Conservation (phyloP, 495 filamentous ascomycete species). For the Aspergillus steynii region DNA sequence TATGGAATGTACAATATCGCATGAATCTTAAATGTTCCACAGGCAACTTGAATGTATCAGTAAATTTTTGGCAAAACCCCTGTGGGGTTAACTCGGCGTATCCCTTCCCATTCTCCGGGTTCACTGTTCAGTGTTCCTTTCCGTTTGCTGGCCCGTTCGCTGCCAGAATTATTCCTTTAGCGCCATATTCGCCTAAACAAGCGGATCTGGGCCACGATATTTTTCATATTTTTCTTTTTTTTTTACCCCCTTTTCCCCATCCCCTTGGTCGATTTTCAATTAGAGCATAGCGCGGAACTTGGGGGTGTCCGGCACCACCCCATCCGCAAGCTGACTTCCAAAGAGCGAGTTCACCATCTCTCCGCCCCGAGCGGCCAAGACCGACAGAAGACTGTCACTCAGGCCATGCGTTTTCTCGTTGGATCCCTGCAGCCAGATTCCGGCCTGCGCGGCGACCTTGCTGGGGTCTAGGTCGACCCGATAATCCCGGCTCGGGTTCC, state of each 20-base stretch:
- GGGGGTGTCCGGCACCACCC: constrained; percentile 41
- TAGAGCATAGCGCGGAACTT: constrained; percentile 43
- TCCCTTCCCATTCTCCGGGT: background rate
- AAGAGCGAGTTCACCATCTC: constrained; percentile 80
- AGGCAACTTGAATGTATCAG: background rate
- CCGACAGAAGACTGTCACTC: constrained; percentile 77
- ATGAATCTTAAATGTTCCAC: background rate
- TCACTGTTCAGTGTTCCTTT: too few species aligned
- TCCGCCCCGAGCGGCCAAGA: constrained; percentile 71
- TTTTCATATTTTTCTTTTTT: background rate
- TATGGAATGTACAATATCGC: background rate
- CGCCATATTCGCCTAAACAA: background rate
- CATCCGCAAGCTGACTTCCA: constrained; percentile 43
- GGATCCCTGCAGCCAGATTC: constrained; percentile 93
- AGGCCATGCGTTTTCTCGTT: constrained; percentile 90
- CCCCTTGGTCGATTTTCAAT: constrained; percentile 8
- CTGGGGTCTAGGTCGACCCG: constrained; percentile 64
- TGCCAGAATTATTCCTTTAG: background rate
- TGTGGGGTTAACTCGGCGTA: background rate
- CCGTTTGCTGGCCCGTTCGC: background rate
- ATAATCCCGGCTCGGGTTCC: constrained; percentile 64
- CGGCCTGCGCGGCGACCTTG: constrained; percentile 61
- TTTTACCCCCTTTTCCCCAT: constrained; percentile 1
- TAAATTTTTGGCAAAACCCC: background rate
- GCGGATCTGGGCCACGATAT: background rate